These are phyloP conservation scores for Paramecium bursaria DNA, from an alignment of 73 alveolate species.

Conservation along the genomic window DNA sequence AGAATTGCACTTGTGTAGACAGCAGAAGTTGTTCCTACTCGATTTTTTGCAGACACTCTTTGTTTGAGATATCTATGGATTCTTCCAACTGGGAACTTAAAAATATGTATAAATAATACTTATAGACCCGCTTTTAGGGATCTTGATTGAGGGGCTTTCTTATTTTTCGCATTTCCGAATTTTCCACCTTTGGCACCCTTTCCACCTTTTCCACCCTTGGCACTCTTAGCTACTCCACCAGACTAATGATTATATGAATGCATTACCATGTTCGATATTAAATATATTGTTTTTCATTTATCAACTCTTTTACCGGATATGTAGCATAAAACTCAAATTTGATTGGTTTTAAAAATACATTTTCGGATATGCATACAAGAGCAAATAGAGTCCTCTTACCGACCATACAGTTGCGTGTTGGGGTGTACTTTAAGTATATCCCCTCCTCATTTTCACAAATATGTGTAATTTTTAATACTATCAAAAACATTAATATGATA, in stretches of 20 bases:
- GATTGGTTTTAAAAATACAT: conserved; percentile 18
- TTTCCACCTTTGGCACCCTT: conserved; percentile 93
- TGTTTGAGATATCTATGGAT: conserved; percentile 95
- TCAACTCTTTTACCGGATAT: not conserved
- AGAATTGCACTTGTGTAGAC: conserved; percentile 98
- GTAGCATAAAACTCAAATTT: conserved; percentile 36
- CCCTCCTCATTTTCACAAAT: conserved; percentile 3
- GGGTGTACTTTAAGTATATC: not conserved
- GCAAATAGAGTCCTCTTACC: not conserved
- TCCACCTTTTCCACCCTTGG: conserved; percentile 89
- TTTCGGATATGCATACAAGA: conserved; percentile 21
- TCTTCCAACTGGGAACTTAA: conserved; percentile 98
- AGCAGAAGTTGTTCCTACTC: conserved; percentile 99
- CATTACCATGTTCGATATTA: not conserved
- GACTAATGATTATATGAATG: not conserved
- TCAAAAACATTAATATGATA: not conserved
- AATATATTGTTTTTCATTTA: not conserved
- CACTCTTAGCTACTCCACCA: conserved; percentile 62
- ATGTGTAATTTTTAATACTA: conserved; percentile 2
- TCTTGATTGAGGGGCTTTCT: conserved; percentile 95
- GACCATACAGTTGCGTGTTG: not conserved
- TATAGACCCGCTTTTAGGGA: conserved; percentile 97
- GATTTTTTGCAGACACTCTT: conserved; percentile 87
- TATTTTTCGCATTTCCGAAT: conserved; percentile 81
- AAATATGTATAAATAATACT: conserved; percentile 60